Evolutionary conservation across 2,329 filamentous ascomycete genomes (phyloP).

Genomic region (Botrytis aclada): DNA sequence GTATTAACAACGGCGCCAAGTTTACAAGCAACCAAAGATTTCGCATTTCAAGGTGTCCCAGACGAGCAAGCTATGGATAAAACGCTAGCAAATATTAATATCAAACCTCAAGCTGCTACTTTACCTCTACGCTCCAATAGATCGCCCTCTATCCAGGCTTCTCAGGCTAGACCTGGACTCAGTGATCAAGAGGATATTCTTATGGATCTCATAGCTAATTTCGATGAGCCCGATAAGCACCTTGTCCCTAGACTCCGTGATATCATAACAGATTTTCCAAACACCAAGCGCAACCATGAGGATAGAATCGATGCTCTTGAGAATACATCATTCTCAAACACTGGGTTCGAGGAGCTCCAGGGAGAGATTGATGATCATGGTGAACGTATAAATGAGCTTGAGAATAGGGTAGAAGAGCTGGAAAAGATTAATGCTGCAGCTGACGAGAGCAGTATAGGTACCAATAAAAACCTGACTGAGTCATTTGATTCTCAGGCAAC

Average conservation of each 20-base stretch:
- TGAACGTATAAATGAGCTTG: slow-evolving; percentile 65
- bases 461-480: slow-evolving; percentile 25
- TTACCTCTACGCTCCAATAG: slow-evolving; percentile 17
- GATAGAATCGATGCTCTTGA: slow-evolving; percentile 67
- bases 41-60: slow-evolving; percentile 20
- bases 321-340: slow-evolving; percentile 64
- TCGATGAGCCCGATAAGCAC: slow-evolving; percentile 20
- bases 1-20: slow-evolving; percentile 31
- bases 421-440: slow-evolving; percentile 52
- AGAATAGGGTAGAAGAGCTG: slow-evolving; percentile 59
- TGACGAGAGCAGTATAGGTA: slow-evolving; percentile 32
- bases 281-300: slow-evolving; percentile 46
- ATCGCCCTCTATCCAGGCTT: background rate
- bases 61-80: slow-evolving; percentile 3
- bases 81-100: slow-evolving; percentile 22
- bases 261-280: slow-evolving; percentile 30
- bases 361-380: slow-evolving; percentile 67
- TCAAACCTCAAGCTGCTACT: slow-evolving; percentile 16
- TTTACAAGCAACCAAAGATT: slow-evolving; percentile 26
- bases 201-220: slow-evolving; percentile 1
- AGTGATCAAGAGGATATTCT: background rate
- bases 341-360: slow-evolving; percentile 65
- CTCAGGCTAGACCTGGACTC: background rate
- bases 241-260: slow-evolving; percentile 29
- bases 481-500: slow-evolving; percentile 38